Conservation (phyloP, 495 filamentous ascomycete genomes). For the Pyrenopolyporus hunteri region DNA sequence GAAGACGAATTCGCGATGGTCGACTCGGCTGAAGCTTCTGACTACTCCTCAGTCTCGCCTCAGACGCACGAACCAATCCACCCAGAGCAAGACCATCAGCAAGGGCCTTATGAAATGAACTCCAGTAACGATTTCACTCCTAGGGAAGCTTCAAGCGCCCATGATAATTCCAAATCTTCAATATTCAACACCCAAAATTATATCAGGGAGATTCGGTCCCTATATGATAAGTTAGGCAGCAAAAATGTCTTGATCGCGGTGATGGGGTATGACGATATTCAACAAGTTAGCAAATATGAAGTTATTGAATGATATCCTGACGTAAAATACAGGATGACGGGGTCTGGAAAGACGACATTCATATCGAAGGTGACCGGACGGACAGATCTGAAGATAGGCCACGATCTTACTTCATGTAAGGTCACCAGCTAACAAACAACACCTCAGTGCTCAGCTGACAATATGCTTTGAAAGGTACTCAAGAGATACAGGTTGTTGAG, state of each 20-base stretch:
- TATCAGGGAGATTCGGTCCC: not conserved
- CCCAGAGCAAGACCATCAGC: not conserved
- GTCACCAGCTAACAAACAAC: not conserved
- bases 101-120: not conserved
- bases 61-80: not conserved
- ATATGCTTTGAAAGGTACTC: constrained; percentile 22
- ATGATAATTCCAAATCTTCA: not conserved
- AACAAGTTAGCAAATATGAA: not conserved
- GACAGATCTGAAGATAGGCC: constrained; percentile 37
- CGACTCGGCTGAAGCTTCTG: not conserved
- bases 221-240: not conserved
- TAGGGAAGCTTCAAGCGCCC: too few relatives aligned
- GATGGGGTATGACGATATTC: constrained; percentile 33
- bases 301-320: not conserved
- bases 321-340: constrained; percentile 39
- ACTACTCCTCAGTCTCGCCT: not conserved
- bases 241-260: constrained; percentile 35
- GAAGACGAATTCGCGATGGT: constrained; percentile 10
- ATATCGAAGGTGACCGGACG: constrained; percentile 45
- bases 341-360: constrained; percentile 52
- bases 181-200: not conserved
- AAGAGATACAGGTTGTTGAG: constrained; percentile 32
- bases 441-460: not conserved
- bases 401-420: constrained; percentile 43
- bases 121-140: not conserved